These are phyloP conservation scores for Diaporthe longicolla DNA, from an alignment of 2,329 filamentous ascomycete genomes.

Conservation along the genomic window DNA sequence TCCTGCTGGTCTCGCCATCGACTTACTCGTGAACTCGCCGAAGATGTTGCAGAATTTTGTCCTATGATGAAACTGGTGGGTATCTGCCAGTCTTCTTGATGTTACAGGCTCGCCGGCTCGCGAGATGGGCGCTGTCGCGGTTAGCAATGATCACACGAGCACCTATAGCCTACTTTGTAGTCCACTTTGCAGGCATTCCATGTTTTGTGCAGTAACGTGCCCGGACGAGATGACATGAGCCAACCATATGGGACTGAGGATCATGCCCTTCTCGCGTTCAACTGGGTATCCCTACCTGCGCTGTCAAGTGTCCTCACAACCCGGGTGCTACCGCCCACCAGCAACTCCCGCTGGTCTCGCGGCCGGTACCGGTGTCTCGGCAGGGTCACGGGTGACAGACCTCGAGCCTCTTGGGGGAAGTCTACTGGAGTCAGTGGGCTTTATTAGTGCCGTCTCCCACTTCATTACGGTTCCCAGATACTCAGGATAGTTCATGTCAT, in stretches of 20 bases:
- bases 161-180: neutral
- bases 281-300: neutral
- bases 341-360: constrained; percentile 9
- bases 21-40: constrained; percentile 36
- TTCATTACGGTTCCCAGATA: neutral
- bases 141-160: constrained; percentile 21
- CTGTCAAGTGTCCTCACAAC: neutral
- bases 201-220: neutral
- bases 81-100: constrained; percentile 2
- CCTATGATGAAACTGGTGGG: constrained; percentile 24
- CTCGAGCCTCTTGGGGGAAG: neutral
- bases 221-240: neutral
- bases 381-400: constrained; percentile 23
- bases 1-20: constrained; percentile 9
- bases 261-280: neutral
- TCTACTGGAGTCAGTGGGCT: constrained; percentile 17
- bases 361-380: constrained; percentile 33
- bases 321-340: constrained; percentile 3
- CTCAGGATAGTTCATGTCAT: constrained; percentile 4
- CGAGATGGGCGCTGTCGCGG: neutral
- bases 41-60: constrained; percentile 25
- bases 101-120: constrained; percentile 9
- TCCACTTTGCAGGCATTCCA: neutral
- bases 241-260: neutral
- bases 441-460: constrained; percentile 6